These are phyloP conservation scores for Nissolia schottii DNA, from an alignment of 306 rosid genomes.

Conservation along the genomic window DNA sequence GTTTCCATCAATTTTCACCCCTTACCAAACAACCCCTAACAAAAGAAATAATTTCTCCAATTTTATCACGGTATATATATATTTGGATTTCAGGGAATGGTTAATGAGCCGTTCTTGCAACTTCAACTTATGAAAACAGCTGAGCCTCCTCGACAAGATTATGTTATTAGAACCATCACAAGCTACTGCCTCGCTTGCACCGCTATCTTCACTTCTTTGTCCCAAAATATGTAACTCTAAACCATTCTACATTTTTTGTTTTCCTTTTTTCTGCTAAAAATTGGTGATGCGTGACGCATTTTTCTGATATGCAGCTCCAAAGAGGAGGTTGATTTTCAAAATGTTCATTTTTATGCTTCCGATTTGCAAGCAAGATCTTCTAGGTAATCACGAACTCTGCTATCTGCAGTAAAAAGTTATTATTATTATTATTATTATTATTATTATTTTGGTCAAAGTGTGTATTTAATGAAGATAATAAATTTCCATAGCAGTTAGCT, in stretches of 20 bases:
- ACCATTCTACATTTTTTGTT: background rate
- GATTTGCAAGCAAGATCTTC: background rate
- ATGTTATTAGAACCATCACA: slow-evolving; percentile 2
- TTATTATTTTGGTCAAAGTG: background rate
- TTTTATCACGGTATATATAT: too few species aligned
- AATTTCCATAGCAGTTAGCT: too few species aligned
- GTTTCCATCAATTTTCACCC: too few species aligned
- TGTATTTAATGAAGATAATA: background rate
- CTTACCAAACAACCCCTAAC: too few species aligned
- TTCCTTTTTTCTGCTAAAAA: background rate
- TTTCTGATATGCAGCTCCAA: background rate
- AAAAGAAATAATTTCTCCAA: background rate
- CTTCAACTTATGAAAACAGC: background rate
- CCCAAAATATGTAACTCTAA: background rate
- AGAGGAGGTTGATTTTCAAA: background rate
- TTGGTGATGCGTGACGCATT: background rate
- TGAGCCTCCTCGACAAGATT: background rate
- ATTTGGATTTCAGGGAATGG: background rate
- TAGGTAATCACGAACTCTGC: background rate
- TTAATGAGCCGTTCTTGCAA: slow-evolving; percentile 5
- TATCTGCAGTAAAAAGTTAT: background rate
- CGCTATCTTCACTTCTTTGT: background rate
- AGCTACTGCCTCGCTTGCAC: background rate
- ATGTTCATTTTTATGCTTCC: background rate
- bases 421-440: too few species aligned